Evolutionary conservation across 257 asterid genomes (phyloP).

Genomic region (Fraxinus pennsylvanica): DNA sequence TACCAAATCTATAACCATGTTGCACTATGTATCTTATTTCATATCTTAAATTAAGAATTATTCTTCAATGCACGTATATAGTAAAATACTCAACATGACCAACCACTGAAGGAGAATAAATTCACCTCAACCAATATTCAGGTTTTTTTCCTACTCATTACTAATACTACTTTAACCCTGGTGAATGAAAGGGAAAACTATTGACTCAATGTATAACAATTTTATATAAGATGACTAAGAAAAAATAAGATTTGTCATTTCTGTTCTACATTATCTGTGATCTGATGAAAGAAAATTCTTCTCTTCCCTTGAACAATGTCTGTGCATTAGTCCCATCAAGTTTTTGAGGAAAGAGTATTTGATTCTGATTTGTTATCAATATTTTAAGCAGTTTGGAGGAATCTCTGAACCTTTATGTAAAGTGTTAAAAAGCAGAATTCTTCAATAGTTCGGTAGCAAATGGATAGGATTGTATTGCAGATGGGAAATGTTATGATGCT

Average conservation of each 20-base stretch:
- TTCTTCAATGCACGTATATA: constrained; percentile 7
- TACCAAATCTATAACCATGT: background rate
- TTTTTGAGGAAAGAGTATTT: constrained; percentile 48
- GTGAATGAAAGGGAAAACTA: constrained; percentile 3
- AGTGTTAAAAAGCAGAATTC: constrained; percentile 53
- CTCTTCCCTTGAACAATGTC: constrained; percentile 30
- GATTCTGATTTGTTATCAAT: constrained; percentile 64
- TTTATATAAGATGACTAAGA: background rate
- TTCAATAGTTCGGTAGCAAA: constrained; percentile 48
- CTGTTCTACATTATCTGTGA: constrained; percentile 1
- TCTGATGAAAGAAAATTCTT: constrained; percentile 29
- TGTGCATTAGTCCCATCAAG: constrained; percentile 35
- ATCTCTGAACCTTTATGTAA: constrained; percentile 51
- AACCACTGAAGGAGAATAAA: constrained; percentile 35
- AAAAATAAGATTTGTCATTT: constrained; percentile 1
- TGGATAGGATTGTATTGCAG: constrained; percentile 51
- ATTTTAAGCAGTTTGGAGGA: constrained; percentile 67
- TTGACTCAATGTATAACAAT: background rate
- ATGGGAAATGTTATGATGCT: constrained; percentile 33
- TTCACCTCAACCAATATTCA: constrained; percentile 1
- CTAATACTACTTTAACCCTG: constrained; percentile 21
- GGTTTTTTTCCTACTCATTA: constrained; percentile 3
- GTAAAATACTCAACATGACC: constrained; percentile 26
- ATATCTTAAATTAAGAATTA: constrained; percentile 25
- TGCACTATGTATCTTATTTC: background rate